Percentiles rank a stretch among this genome's conserved stretches.
phyloP scores from a whole-genome alignment of 2,329 filamentous ascomycete genomes.

The Ophiostoma fasciatum region DNA sequence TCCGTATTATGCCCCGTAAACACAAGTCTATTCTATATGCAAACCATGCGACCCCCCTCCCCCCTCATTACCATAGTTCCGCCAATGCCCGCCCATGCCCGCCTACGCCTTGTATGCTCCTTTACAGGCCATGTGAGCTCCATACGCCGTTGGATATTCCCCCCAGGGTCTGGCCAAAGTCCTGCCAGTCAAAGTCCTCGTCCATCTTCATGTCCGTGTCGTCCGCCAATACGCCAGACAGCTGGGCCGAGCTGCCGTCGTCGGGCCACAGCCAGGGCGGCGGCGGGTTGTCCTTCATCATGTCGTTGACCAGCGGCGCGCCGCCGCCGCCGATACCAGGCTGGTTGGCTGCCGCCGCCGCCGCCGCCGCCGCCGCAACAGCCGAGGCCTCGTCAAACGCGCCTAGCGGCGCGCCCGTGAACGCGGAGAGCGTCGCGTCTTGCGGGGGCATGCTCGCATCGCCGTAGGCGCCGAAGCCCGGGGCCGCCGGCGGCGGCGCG shows the following conservation, averaged over 20 bases:
- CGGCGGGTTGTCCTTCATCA: constrained; percentile 28
- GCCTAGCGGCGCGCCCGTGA: constrained; percentile 1
- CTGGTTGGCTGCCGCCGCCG: neutral
- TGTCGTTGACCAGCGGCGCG: constrained; percentile 23
- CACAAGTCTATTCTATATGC: no score
- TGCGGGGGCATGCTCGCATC: constrained; percentile 12
- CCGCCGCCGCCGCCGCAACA: neutral
- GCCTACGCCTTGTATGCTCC: no score
- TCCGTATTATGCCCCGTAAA: no score
- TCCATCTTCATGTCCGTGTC: constrained; percentile 22
- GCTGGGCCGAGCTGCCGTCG: constrained; percentile 10
- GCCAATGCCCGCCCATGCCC: neutral
- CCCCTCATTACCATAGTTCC: no score
- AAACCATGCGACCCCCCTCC: no score
- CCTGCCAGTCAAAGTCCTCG: constrained; percentile 23
- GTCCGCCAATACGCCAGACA: constrained; percentile 12
- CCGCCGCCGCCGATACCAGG: no score
- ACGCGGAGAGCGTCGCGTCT: constrained; percentile 8
- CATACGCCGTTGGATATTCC: constrained; percentile 16
- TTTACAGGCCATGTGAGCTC: constrained; percentile 11
- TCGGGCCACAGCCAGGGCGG: constrained; percentile 41
- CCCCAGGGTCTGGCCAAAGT: constrained; percentile 21
- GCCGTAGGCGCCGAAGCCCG: constrained; percentile 6
- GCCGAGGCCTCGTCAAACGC: neutral
- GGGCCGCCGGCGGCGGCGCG: no score